These are phyloP conservation scores for Candida glucosophila DNA, from an alignment of 1,139 yeast genomes.

Conservation along the genomic window DNA sequence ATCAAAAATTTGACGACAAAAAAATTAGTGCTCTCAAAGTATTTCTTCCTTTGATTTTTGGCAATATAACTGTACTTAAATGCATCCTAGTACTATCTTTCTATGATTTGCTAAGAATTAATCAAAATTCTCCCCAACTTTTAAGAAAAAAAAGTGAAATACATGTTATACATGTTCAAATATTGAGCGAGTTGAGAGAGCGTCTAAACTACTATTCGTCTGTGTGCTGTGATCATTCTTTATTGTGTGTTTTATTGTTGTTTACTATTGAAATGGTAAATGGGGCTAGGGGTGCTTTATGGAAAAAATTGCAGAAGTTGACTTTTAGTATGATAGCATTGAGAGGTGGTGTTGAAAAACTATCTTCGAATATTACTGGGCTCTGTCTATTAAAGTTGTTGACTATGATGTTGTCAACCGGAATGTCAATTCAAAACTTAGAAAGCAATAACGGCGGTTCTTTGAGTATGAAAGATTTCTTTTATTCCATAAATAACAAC, in stretches of 20 bases:
- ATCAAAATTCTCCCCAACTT: constrained; percentile 1
- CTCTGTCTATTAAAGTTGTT: constrained; percentile 3
- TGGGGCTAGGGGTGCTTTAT: constrained; percentile 2
- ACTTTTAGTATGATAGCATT: constrained; percentile 2
- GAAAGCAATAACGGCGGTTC: constrained; percentile 2
- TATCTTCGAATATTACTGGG: constrained; percentile 2
- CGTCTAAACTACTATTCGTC: constrained; percentile 2
- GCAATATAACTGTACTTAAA: constrained; percentile 2
- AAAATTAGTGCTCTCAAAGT: constrained; percentile 2
- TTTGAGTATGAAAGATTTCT: constrained; percentile 1
- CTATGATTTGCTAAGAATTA: constrained; percentile 1
- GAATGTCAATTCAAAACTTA: constrained; percentile 2
- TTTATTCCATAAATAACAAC: constrained; percentile 1
- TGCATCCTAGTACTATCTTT: constrained; percentile 1
- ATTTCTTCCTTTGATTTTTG: constrained; percentile 2
- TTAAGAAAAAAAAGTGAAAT: constrained; percentile 1
- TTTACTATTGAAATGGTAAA: constrained; percentile 2
- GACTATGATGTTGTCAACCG: constrained; percentile 1
- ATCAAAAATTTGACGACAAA: constrained; percentile 1
- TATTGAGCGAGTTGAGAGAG: constrained; percentile 2
- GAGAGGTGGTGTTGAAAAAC: constrained; percentile 2
- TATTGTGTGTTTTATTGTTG: constrained; percentile 2
- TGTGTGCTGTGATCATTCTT: constrained; percentile 3
- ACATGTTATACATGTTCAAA: constrained; percentile 1
- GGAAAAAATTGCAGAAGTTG: constrained; percentile 2